phyloP scores from a whole-genome alignment of 2,329 filamentous ascomycete genomes.

The Cladophialophora chaetospira region DNA sequence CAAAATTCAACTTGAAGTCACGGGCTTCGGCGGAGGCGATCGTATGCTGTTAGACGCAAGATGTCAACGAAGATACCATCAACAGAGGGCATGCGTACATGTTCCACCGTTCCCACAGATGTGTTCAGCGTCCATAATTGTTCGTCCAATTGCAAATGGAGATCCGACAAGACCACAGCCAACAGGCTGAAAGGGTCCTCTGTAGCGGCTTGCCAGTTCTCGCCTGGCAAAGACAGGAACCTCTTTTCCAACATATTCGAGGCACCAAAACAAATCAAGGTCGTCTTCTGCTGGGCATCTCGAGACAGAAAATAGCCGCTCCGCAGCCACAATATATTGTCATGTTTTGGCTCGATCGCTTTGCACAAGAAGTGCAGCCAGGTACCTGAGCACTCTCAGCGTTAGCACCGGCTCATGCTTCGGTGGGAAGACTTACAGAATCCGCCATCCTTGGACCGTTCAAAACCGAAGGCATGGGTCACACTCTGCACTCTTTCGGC shows the following conservation, averaged over 20 bases:
- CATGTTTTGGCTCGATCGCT: conserved; percentile 9
- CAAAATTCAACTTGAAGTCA: conserved; percentile 30
- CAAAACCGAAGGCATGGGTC: conserved; percentile 10
- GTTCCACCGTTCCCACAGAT: conserved; percentile 7
- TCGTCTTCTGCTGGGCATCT: background rate
- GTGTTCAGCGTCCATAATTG: conserved; percentile 14
- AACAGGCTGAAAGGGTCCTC: conserved; percentile 12
- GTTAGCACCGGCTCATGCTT: background rate
- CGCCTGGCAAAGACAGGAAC: background rate
- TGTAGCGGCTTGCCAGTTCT: conserved; percentile 6
- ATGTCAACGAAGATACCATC: background rate
- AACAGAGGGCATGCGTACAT: background rate
- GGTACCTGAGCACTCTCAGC: background rate
- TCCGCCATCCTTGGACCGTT: background rate
- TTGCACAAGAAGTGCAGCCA: conserved; percentile 16
- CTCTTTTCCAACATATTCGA: background rate
- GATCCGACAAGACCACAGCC: conserved; percentile 12
- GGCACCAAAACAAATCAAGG: conserved; percentile 16
- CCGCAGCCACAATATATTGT: conserved; percentile 11
- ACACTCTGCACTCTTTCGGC: conserved; percentile 13
- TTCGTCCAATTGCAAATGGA: conserved; percentile 14
- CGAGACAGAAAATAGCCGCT: conserved; percentile 11
- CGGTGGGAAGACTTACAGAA: background rate
- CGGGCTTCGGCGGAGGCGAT: background rate
- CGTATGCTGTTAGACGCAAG: background rate